Conservation (phyloP, 2,329 filamentous ascomycete genomes). For the Ilyonectria mors-panacis region DNA sequence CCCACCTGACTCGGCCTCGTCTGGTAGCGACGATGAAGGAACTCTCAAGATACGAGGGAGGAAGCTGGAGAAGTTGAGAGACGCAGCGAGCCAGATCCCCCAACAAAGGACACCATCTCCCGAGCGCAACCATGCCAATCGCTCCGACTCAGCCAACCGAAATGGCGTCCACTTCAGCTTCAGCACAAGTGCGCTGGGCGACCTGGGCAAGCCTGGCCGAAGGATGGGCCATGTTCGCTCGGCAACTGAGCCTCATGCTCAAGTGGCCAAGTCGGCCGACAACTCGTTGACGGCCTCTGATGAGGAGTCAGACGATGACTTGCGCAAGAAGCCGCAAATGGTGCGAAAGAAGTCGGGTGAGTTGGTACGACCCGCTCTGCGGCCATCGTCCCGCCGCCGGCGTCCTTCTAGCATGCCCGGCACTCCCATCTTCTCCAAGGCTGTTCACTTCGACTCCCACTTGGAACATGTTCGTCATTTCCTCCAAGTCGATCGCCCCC, state of each 20-base stretch:
- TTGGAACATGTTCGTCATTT: constrained; percentile 98
- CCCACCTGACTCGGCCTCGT: constrained; percentile 86
- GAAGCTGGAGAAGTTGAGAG: constrained; percentile 71
- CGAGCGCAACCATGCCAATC: constrained; percentile 55
- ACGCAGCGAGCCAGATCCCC: constrained; percentile 86
- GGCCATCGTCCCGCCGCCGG: constrained; percentile 81
- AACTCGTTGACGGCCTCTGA: constrained; percentile 69
- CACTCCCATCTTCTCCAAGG: constrained; percentile 95
- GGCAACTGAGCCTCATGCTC: constrained; percentile 68
- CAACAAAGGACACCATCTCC: constrained; percentile 61
- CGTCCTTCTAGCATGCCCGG: constrained; percentile 97
- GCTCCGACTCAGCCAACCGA: constrained; percentile 65
- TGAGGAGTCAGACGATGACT: constrained; percentile 74
- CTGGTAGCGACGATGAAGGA: constrained; percentile 89
- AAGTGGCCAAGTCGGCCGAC: constrained; percentile 62
- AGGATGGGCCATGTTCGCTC: constrained; percentile 67
- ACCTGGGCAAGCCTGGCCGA: constrained; percentile 58
- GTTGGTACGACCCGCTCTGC: constrained; percentile 91
- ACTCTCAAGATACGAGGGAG: constrained; percentile 62
- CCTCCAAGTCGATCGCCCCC: constrained; percentile 90
- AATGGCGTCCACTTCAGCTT: constrained; percentile 61
- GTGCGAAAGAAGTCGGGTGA: constrained; percentile 99
- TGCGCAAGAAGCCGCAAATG: constrained; percentile 84
- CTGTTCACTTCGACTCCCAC: constrained; percentile 98
- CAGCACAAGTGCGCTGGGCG: constrained; percentile 62